Evolutionary conservation across 2,329 filamentous ascomycete species (phyloP).

Genomic region (Exophiala viscosa): DNA sequence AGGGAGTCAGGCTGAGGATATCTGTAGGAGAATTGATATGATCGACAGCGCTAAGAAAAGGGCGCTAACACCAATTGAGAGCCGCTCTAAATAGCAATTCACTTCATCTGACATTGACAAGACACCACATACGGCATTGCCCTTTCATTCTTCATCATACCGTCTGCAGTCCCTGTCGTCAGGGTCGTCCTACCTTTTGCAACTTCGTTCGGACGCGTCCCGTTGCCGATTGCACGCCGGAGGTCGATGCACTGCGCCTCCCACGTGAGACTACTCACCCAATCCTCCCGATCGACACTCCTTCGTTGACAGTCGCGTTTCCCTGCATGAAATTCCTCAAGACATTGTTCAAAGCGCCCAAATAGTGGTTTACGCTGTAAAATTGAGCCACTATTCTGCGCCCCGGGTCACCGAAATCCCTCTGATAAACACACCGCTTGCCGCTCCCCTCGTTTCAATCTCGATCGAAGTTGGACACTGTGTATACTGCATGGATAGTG

Average conservation of each 20-base stretch:
- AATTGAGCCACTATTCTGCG: not conserved
- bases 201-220: constrained; percentile 12
- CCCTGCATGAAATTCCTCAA: constrained; percentile 1
- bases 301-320: constrained; percentile 4
- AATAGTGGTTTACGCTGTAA: not conserved
- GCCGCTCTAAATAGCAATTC: constrained; percentile 4
- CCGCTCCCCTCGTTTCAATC: not conserved
- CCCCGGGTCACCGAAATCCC: not conserved
- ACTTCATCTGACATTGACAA: constrained; percentile 15
- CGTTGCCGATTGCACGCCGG: constrained; percentile 7
- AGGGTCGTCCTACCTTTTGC: constrained; percentile 9
- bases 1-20: too few relatives aligned
- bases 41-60: not conserved
- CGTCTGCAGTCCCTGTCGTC: constrained; percentile 7
- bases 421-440: constrained; percentile 2
- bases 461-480: not conserved
- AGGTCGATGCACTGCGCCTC: constrained; percentile 1
- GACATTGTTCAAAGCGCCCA: not conserved
- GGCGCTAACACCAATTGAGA: not conserved
- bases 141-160: constrained; percentile 11
- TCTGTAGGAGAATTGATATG: too few relatives aligned
- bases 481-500: constrained; percentile 10
- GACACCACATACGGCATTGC: constrained; percentile 9
- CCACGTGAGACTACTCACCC: constrained; percentile 1
- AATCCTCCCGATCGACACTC: constrained; percentile 3